These are phyloP conservation scores for Fusarium kyushuense DNA, from an alignment of 2,329 filamentous ascomycete genomes.

Conservation along the genomic window DNA sequence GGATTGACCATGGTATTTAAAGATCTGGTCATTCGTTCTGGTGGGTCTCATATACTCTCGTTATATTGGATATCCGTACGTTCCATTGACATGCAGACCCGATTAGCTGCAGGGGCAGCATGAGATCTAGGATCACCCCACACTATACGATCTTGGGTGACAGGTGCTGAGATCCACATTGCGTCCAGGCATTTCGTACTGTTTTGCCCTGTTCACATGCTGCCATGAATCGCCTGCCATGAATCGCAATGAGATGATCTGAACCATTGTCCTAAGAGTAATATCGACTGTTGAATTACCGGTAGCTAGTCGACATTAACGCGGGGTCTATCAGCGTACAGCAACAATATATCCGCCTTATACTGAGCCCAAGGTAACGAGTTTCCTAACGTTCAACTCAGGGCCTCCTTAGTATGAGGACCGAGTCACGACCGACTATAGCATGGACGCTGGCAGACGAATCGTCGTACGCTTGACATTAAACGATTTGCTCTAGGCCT, in stretches of 20 bases:
- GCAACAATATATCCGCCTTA: neutral
- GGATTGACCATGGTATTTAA: neutral
- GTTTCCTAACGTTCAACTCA: neutral
- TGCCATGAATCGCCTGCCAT: neutral
- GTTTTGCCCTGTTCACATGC: neutral
- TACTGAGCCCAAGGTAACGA: neutral
- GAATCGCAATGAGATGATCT: neutral
- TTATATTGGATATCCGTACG: constrained; percentile 13
- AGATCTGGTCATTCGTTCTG: constrained; percentile 9
- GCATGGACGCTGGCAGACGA: neutral
- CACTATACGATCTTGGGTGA: constrained; percentile 38
- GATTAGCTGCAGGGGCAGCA: constrained; percentile 38
- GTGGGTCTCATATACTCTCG: constrained; percentile 29
- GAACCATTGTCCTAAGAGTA: neutral
- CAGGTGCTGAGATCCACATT: constrained; percentile 38
- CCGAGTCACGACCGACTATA: neutral
- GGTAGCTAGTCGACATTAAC: neutral
- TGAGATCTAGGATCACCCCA: constrained; percentile 43
- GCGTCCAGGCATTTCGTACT: constrained; percentile 6
- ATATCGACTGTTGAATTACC: neutral
- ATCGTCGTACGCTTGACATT: neutral
- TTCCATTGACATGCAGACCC: constrained; percentile 37
- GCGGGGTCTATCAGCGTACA: neutral
- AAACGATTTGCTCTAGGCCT: neutral
- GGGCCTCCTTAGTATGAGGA: neutral